Percentiles rank a stretch among this genome's conserved stretches.
phyloP scores from a whole-genome alignment of 768 basidiomycete genomes.

The Cystobasidium ongulense region DNA sequence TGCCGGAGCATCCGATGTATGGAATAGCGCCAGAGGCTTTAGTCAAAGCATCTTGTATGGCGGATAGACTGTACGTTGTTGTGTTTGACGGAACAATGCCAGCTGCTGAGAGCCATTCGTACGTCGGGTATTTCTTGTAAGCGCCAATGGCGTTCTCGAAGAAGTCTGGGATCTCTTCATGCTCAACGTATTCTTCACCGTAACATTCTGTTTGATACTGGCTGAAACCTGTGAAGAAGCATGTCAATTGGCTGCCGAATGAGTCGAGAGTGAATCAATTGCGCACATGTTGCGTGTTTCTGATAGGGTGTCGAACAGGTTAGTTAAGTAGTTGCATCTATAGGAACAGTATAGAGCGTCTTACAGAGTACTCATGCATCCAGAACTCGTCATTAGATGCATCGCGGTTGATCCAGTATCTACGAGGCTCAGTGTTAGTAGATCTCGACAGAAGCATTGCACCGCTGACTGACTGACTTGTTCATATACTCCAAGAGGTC shows the following conservation, averaged over 20 bases:
- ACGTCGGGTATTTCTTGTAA: slow-evolving; percentile 60
- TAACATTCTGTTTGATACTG: slow-evolving; percentile 12
- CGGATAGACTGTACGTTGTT: slow-evolving; percentile 54
- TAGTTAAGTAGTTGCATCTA: not conserved
- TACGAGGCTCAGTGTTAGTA: not conserved
- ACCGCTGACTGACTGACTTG: not conserved
- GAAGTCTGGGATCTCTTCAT: slow-evolving; percentile 42
- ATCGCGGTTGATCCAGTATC: slow-evolving; percentile 13
- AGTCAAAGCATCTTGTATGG: slow-evolving; percentile 35
- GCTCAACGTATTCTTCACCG: slow-evolving; percentile 15
- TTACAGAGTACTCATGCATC: slow-evolving; percentile 24
- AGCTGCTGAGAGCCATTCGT: slow-evolving; percentile 59
- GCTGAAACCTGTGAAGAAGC: not conserved
- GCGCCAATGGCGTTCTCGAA: slow-evolving; percentile 40
- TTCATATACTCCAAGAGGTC: slow-evolving; percentile 26
- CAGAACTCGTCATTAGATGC: slow-evolving; percentile 23
- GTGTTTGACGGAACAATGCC: slow-evolving; percentile 64
- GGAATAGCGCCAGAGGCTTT: slow-evolving; percentile 26
- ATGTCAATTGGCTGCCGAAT: not conserved
- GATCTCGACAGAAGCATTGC: not conserved
- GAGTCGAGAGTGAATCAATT: not conserved
- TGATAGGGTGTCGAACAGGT: not conserved
- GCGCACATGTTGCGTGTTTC: slow-evolving; percentile 23
- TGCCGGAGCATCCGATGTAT: slow-evolving; percentile 26
- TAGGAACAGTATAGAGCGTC: not conserved